Conservation (phyloP, 805 yeast species). For the Priceomyces fermenticarens region DNA sequence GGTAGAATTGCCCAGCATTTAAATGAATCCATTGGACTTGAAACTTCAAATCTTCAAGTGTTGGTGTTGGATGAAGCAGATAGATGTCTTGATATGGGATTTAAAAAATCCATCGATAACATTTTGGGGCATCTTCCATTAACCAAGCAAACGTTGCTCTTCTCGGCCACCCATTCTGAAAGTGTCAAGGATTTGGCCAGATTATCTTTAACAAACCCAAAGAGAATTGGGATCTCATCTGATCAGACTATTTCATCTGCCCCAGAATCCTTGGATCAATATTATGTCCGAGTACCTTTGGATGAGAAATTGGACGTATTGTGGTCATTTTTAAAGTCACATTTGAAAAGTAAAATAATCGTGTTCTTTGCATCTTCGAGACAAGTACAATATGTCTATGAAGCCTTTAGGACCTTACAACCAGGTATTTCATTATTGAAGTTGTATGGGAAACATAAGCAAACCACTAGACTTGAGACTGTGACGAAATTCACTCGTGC, state of each 20-base stretch:
- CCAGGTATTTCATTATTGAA: constrained; percentile 90
- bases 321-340: constrained; percentile 84
- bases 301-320: constrained; percentile 81
- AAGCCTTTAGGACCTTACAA: constrained; percentile 78
- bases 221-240: constrained; percentile 37
- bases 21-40: constrained; percentile 84
- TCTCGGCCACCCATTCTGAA: constrained; percentile 88
- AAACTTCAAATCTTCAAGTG: constrained; percentile 69
- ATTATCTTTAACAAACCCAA: constrained; percentile 64
- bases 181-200: constrained; percentile 80
- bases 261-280: constrained; percentile 84
- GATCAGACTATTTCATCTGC: constrained; percentile 59
- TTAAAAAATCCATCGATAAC: constrained; percentile 76
- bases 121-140: constrained; percentile 76
- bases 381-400: constrained; percentile 88
- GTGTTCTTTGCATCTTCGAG: constrained; percentile 86
- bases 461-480: constrained; percentile 82
- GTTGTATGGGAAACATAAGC: constrained; percentile 87
- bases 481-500: constrained; percentile 74
- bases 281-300: constrained; percentile 66
- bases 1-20: constrained; percentile 87
- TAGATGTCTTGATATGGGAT: constrained; percentile 91
- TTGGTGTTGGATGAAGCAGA: constrained; percentile 90
- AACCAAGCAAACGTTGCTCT: constrained; percentile 76
- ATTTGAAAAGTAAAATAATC: constrained; percentile 72